Evolutionary conservation across 352 stramenopile species (phyloP).

Genomic region (Globisporangium uncinulatum): DNA sequence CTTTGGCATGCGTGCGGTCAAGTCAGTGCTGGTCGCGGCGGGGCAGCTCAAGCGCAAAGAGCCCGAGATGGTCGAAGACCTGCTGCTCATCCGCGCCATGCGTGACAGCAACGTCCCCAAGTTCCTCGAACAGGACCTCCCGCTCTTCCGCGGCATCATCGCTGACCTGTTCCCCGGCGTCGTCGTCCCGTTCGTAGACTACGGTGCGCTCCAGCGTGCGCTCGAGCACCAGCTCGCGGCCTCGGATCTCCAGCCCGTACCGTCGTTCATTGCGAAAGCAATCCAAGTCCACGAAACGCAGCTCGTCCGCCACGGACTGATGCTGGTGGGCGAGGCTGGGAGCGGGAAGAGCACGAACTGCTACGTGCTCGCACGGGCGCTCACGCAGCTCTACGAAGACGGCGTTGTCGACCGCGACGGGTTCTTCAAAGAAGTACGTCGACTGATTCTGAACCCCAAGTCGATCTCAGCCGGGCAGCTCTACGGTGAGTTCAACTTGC

Average conservation of each 20-base stretch:
- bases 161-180: conserved; percentile 92
- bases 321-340: conserved; percentile 90
- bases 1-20: conserved; percentile 92
- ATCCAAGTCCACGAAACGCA: conserved; percentile 91
- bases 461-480: conserved; percentile 94
- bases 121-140: conserved; percentile 92
- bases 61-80: conserved; percentile 91
- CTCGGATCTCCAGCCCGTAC: conserved; percentile 77
- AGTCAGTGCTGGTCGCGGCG: conserved; percentile 92
- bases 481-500: conserved; percentile 92
- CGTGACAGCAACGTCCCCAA: conserved; percentile 95
- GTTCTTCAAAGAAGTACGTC: conserved; percentile 86
- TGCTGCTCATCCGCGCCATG: conserved; percentile 95
- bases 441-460: conserved; percentile 92
- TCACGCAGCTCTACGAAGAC: conserved; percentile 74
- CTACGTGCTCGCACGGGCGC: conserved; percentile 63
- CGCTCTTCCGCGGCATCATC: conserved; percentile 93
- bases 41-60: conserved; percentile 93
- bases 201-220: conserved; percentile 86
- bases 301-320: conserved; percentile 92
- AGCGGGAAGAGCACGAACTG: conserved; percentile 87
- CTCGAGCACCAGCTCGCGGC: conserved; percentile 79
- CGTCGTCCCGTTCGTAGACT: conserved; percentile 92
- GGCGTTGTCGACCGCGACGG: conserved; percentile 78
- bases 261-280: conserved; percentile 80